A percentile compares a stretch with the other conserved stretches of the same genome.
These are phyloP conservation scores for Suillus subluteus DNA, from an alignment of 768 basidiomycete species.

Conservation along the genomic window DNA sequence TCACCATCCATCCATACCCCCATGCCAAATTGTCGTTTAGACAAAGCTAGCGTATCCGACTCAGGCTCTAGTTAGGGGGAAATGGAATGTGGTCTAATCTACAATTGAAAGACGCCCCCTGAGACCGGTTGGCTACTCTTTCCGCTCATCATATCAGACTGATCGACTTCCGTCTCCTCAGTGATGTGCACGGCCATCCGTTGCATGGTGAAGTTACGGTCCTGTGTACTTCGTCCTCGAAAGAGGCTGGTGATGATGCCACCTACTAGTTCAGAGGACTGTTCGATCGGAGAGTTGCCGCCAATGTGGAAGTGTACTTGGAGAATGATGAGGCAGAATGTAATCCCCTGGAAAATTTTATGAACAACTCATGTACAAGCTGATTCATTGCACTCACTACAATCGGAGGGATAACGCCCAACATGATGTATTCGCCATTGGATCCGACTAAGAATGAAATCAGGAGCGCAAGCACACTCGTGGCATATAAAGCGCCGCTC, in stretches of 20 bases:
- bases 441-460: conserved; percentile 6
- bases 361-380: background rate
- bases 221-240: conserved; percentile 5
- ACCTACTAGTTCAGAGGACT: background rate
- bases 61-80: background rate
- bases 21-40: background rate
- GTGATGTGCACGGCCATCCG: conserved; percentile 12
- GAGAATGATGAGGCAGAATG: conserved; percentile 12
- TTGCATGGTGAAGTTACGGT: background rate
- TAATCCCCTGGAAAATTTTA: background rate
- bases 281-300: background rate
- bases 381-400: background rate
- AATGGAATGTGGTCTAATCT: background rate
- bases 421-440: conserved; percentile 8
- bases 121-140: background rate
- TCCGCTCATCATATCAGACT: background rate
- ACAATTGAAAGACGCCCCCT: background rate
- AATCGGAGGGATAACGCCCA: background rate
- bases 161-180: conserved; percentile 3
- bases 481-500: conserved; percentile 12
- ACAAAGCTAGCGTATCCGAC: background rate
- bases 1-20: background rate
- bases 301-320: conserved; percentile 13
- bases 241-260: background rate
- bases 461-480: conserved; percentile 7